Conservation (phyloP, 2,329 filamentous ascomycete genomes). For the Aspergillus glaucus region DNA sequence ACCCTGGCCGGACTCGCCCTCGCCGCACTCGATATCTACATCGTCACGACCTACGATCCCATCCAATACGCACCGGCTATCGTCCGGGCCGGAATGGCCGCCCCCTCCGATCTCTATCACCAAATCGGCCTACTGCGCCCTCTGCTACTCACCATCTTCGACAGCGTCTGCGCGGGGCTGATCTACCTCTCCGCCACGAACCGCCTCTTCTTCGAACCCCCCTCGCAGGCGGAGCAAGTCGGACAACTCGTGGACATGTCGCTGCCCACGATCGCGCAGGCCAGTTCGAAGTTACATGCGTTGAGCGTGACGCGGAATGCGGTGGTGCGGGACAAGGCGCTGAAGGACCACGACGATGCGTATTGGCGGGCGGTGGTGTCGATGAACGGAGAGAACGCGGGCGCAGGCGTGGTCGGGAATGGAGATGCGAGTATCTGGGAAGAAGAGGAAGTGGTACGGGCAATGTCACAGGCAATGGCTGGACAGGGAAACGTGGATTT, state of each 20-base stretch:
- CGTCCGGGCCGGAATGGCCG: conserved; percentile 56
- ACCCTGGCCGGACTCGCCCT: conserved; percentile 56
- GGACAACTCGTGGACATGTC: conserved; percentile 45
- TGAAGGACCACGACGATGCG: conserved; percentile 59
- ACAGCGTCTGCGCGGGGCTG: conserved; percentile 57
- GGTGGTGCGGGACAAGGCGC: conserved; percentile 62
- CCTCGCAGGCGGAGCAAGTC: conserved; percentile 59
- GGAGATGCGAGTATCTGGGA: conserved; percentile 60
- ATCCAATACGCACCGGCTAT: conserved; percentile 51
- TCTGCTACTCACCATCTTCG: conserved; percentile 57
- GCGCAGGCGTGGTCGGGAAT: conserved; percentile 49
- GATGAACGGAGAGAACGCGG: conserved; percentile 52
- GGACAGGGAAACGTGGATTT: conserved; percentile 48
- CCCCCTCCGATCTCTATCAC: conserved; percentile 39
- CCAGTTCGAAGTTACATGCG: conserved; percentile 63
- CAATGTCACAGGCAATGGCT: conserved; percentile 72
- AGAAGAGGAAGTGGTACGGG: conserved; percentile 57
- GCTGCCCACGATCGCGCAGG: conserved; percentile 51
- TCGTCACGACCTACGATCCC: conserved; percentile 59
- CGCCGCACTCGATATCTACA: conserved; percentile 59
- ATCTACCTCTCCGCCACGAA: conserved; percentile 76
- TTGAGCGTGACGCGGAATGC: conserved; percentile 75
- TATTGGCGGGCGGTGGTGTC: conserved; percentile 62
- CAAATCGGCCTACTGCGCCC: conserved; percentile 55
- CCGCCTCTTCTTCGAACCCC: conserved; percentile 63